Evolutionary conservation across 805 yeast genomes (phyloP), one percentile per base, ranked within the genome.

Genomic region (Sugiyamaella americana): DNA sequence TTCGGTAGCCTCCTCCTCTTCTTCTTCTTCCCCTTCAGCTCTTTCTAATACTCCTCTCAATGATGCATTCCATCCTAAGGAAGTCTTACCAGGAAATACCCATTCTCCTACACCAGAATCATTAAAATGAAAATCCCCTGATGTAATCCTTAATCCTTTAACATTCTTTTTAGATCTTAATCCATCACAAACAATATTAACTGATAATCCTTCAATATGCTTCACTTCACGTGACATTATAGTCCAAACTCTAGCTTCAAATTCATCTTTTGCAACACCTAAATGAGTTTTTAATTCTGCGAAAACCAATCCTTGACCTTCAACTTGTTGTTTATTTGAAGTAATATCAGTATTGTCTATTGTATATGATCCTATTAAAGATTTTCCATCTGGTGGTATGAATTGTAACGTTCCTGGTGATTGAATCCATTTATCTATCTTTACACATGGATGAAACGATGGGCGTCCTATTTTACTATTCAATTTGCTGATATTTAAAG

Each of bases 351-450:
- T 51, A 3, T 54, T 52, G 2, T 84, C 84, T 24, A 84, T 62
- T 4, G 74, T 70, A 63, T 89, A 89, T 6, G 75, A 64, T 73
- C 82, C 75, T 19, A 89, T 60, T 2, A 72, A 69, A 36, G 79
- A 77, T 49, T 69, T 73, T 4, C 94, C 97, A 63, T 91, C 96
- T 0, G 98, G 95, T 3, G 98, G 98, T 17, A 84, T 73, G 58
- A 91, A 87, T 16, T 79, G 70, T 26, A 88, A 59, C 0, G 65
- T 52, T 0, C 79, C 80, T 0, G 75, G 74, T 3, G 57, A 58
- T 30, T 58, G 50, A 1, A 58, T 44, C 87, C 87, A 84, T 17
- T 65, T 64, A 8, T 69, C 72, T 1, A 73, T 53, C 40, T 80
- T 72, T 1, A 89, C 76, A 61, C 91, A 82, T 40, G 72, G 74